Base-by-base conservation (phyloP, 2,329 filamentous ascomycete genomes). In the Botryosphaeria agaves region DNA sequence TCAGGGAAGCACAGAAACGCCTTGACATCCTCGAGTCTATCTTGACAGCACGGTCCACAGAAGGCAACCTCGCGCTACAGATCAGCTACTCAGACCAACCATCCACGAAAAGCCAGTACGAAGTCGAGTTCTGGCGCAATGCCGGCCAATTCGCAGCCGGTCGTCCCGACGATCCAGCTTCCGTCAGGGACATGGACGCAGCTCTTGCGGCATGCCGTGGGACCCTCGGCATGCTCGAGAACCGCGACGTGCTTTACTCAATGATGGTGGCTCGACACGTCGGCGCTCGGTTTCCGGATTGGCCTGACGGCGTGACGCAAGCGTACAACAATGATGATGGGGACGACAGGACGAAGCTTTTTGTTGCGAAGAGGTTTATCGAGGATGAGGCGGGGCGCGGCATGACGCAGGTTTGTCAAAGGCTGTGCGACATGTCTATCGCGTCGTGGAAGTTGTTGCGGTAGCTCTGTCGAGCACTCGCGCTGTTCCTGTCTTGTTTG, bases 221-320 rank as follows among this genome's bases (percentile, higher is more conserved):
- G 33, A 62, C 87, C 14, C 64, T 93, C 8, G 78, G 83, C 41
- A 77, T 77, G 28, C 69, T 76, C 15, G 85, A 94, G 55, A 89
- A 87, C 44, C 73, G 85, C 31, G 84, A 94, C 48, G 76, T 93
- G 12, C 69, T 94, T 33, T 93, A 93, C 54, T 89, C 81, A 0
- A 76, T 93, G 39, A 81, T 80, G 6, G 71, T 92, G 32, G 73
- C 79, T 11, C 73, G 83, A 16, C 72, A 85, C 37, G 63, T 84
- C 29, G 74, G 78, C 27, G 72, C 73, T 18, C 69, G 72, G 9
- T 46, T 57, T 35, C 48, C 53, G 11, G 55, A 57, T 16, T 62
- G 61, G 38, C 52, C 57, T 6, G 55, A 57, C 31, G 47, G 51
- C 14, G 37, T 58, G 3, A 48, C 51, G 5, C 36, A 50, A 26